phyloP scores from a whole-genome alignment of 805 yeast species.

The Ogataea allantospora region DNA sequence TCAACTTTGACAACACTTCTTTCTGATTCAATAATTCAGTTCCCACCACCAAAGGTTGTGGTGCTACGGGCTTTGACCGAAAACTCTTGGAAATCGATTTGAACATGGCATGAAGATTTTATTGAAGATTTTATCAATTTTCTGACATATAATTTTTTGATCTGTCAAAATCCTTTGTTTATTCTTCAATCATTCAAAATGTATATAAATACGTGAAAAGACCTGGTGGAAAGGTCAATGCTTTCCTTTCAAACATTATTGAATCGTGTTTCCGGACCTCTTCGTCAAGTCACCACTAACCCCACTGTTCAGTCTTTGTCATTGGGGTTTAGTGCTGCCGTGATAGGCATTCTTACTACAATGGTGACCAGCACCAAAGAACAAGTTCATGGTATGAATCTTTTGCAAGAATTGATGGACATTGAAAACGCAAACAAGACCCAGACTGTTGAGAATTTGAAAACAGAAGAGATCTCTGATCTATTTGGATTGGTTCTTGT shows the following conservation, averaged over 20 bases:
- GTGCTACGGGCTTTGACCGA: slow-evolving; percentile 14
- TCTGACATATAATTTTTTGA: slow-evolving; percentile 8
- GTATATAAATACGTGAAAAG: slow-evolving; percentile 2
- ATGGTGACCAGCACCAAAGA: slow-evolving; percentile 11
- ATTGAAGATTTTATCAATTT: background rate
- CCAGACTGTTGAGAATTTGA: slow-evolving; percentile 10
- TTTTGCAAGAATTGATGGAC: slow-evolving; percentile 16
- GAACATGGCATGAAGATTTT: slow-evolving; percentile 18
- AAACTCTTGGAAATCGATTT: slow-evolving; percentile 28
- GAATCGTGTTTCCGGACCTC: slow-evolving; percentile 6
- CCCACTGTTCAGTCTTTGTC: slow-evolving; percentile 20
- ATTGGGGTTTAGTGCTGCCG: slow-evolving; percentile 21
- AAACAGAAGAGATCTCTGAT: slow-evolving; percentile 17
- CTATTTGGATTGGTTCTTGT: slow-evolving; percentile 13
- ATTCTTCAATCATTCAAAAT: slow-evolving; percentile 1
- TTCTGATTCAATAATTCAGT: slow-evolving; percentile 23
- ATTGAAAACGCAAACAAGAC: slow-evolving; percentile 18
- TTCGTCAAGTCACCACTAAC: slow-evolving; percentile 9
- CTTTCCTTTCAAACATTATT: slow-evolving; percentile 1
- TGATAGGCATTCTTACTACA: slow-evolving; percentile 19
- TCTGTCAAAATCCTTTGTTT: slow-evolving; percentile 7
- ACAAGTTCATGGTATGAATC: slow-evolving; percentile 10
- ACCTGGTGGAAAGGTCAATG: background rate
- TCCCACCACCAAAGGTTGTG: slow-evolving; percentile 33
- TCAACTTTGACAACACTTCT: slow-evolving; percentile 20